Conservation (phyloP, 1,139 yeast species). For the Debaryomyces subglobosus region DNA sequence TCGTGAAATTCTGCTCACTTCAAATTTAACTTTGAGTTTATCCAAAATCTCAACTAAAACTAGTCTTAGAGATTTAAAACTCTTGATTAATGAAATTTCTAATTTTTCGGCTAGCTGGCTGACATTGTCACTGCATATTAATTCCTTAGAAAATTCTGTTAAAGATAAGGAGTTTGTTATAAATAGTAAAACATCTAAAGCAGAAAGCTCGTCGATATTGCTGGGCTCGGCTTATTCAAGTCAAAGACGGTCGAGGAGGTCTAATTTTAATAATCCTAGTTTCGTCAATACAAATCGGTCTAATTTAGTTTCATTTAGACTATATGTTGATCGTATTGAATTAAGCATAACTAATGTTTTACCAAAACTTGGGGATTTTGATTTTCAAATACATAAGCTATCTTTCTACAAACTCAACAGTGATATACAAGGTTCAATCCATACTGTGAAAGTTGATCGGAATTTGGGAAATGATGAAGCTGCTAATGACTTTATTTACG, state of each 20-base stretch:
- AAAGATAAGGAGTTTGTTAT: not conserved
- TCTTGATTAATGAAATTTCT: slow-evolving; percentile 16
- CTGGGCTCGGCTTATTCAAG: slow-evolving; percentile 17
- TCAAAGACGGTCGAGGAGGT: slow-evolving; percentile 21
- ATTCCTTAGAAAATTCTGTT: slow-evolving; percentile 20
- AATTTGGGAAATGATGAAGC: slow-evolving; percentile 4
- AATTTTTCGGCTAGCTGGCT: slow-evolving; percentile 11
- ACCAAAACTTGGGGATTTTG: slow-evolving; percentile 51
- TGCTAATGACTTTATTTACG: slow-evolving; percentile 26
- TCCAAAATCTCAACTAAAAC: slow-evolving; percentile 21
- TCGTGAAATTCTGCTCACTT: slow-evolving; percentile 23
- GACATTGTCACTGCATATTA: slow-evolving; percentile 14
- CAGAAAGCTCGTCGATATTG: slow-evolving; percentile 8
- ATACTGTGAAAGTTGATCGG: slow-evolving; percentile 26
- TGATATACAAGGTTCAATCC: slow-evolving; percentile 34
- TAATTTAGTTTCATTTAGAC: slow-evolving; percentile 24
- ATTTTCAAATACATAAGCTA: slow-evolving; percentile 25
- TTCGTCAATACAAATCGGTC: slow-evolving; percentile 13
- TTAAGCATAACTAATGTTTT: slow-evolving; percentile 30
- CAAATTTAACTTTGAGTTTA: slow-evolving; percentile 23
- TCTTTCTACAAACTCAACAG: slow-evolving; percentile 36
- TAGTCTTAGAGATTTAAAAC: slow-evolving; percentile 16
- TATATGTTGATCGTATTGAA: slow-evolving; percentile 25
- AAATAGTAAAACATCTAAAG: not conserved
- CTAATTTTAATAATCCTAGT: slow-evolving; percentile 12